Base-by-base conservation (phyloP, 306 rosid species). In the Arachis hypogaea region DNA sequence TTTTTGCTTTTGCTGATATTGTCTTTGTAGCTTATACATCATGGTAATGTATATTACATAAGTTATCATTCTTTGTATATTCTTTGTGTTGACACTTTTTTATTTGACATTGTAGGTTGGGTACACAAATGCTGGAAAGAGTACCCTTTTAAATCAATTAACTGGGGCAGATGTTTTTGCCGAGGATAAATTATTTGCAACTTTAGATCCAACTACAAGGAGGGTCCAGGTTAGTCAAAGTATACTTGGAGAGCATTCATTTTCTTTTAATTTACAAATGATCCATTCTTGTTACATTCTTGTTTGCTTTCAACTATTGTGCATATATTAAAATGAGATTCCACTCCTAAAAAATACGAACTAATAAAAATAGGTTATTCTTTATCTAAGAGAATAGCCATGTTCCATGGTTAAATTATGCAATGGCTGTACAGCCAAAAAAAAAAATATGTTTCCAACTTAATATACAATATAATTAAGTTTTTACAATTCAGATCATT, bases 121-220 rank as follows among this genome's bases (percentile, higher is more conserved):
- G 33, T 94, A 94, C 85, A 94, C 99, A 44, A 94, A 94, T 86
- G 96, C 99, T 75, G 97, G 99, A 58, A 94, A 94, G 89, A 94
- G 99, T 72, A 94, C 99, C 8, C 96, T 94, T 74, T 77, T 92
- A 66, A 94, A 94, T 83, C 99, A 70, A 54, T 87, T 92, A 82
- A 92, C 98, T 51, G 99, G 98, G 80, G 97, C 97, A 69, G 86
- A 84, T 80, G 99, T 92, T 79, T 90, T 92, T 78, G 93, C 98
- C 0, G 99, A 94, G 93, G 97, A 94, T 83, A 85, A 83, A 79
- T 82, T 89, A 80, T 94, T 94, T 86, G 99, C 99, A 66, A 94
- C 99, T 71, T 91, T 94, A 74, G 97, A 94, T 88, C 99, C 99
- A 73, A 92, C 96, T 60, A 92, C 99, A 41, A 87, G 99, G 86